Evolutionary conservation across 345 rosid genomes (phyloP).

Genomic region (Leavenworthia alabamica): DNA sequence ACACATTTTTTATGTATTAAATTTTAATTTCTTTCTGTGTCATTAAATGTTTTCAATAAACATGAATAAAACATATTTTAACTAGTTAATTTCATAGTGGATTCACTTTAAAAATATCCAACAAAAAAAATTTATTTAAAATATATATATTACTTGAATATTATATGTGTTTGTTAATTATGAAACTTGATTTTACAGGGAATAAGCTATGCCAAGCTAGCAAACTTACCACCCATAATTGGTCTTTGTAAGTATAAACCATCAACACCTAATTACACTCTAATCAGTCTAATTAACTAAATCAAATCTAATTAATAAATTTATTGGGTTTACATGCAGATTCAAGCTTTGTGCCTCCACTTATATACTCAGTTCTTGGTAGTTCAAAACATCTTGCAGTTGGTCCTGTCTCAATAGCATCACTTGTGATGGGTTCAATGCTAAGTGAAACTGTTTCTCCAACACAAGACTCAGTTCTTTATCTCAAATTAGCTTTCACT

Average conservation of each 20-base stretch:
- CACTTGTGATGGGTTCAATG: constrained; percentile 97
- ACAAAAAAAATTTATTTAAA: no score
- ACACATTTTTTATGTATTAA: no score
- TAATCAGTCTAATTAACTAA: not conserved
- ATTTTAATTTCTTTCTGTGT: no score
- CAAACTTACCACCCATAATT: constrained; percentile 84
- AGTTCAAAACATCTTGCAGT: constrained; percentile 90
- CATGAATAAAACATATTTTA: not conserved
- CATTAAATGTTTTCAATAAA: constrained; percentile 18
- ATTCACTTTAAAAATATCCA: not conserved
- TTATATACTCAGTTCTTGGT: constrained; percentile 78
- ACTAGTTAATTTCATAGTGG: not conserved
- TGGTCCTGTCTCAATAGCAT: constrained; percentile 97
- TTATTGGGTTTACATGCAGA: constrained; percentile 43
- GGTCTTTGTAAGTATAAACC: constrained; percentile 70
- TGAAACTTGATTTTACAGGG: constrained; percentile 51
- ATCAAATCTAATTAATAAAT: not conserved
- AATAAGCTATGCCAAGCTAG: constrained; percentile 98
- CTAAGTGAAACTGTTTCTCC: constrained; percentile 67
- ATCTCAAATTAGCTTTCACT: constrained; percentile 84
- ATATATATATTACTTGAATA: no score
- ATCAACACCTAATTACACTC: constrained; percentile 4
- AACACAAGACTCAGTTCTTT: constrained; percentile 52
- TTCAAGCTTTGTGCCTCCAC: constrained; percentile 98
- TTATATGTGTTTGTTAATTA: not conserved